A percentile compares a stretch with the other conserved stretches of the same genome.
These are phyloP conservation scores for Apophysomyces variabilis DNA, from an alignment of 371 early-diverging fungal species.

Conservation along the genomic window DNA sequence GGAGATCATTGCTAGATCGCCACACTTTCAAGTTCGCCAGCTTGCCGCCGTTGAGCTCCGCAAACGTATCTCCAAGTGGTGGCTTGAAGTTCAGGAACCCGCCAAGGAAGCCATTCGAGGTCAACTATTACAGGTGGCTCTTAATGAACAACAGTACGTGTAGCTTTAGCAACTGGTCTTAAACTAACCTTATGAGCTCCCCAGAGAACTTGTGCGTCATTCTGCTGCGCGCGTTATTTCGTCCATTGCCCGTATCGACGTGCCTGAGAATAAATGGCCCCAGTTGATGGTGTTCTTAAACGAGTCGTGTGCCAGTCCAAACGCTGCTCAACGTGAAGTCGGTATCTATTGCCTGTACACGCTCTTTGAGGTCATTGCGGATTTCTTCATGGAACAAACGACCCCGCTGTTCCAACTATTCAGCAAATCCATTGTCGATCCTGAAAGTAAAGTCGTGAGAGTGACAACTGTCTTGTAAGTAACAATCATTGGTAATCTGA, in stretches of 20 bases:
- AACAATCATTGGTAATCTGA: not conserved
- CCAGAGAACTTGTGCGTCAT: slow-evolving; percentile 76
- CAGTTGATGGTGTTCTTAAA: slow-evolving; percentile 79
- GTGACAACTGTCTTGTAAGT: slow-evolving; percentile 76
- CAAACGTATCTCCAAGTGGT: slow-evolving; percentile 77
- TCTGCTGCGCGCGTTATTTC: slow-evolving; percentile 86
- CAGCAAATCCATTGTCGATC: slow-evolving; percentile 75
- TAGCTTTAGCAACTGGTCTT: not conserved
- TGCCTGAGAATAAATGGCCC: slow-evolving; percentile 79
- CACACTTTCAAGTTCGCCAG: slow-evolving; percentile 74
- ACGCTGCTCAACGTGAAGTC: slow-evolving; percentile 82
- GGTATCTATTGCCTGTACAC: slow-evolving; percentile 84
- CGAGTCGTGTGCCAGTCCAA: slow-evolving; percentile 73
- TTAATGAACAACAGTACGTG: slow-evolving; percentile 76
- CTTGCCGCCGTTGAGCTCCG: slow-evolving; percentile 89
- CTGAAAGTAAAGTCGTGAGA: slow-evolving; percentile 80
- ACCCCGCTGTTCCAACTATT: slow-evolving; percentile 75
- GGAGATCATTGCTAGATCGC: slow-evolving; percentile 64
- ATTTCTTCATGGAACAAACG: slow-evolving; percentile 68
- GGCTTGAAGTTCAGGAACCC: slow-evolving; percentile 68
- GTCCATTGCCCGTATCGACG: slow-evolving; percentile 82
- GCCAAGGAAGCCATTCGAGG: slow-evolving; percentile 63
- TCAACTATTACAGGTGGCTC: slow-evolving; percentile 65
- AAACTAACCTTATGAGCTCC: not conserved
- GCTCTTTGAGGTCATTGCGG: slow-evolving; percentile 84